A percentile compares a stretch with the other conserved stretches of the same genome.
phyloP scores from a whole-genome alignment of 768 basidiomycete species.

The Macrolepiota fuliginosa region DNA sequence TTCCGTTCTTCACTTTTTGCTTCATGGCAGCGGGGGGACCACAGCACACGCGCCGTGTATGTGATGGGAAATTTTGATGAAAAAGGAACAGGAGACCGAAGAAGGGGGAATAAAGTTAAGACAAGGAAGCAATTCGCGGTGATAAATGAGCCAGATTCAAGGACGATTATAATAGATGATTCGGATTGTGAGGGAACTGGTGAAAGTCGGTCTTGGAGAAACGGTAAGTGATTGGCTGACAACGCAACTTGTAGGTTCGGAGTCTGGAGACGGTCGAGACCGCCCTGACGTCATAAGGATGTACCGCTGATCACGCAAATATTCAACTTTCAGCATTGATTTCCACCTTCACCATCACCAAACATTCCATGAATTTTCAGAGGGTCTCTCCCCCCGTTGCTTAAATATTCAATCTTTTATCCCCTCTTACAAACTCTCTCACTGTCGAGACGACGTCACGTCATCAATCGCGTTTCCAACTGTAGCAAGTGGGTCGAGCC shows the following conservation, averaged over 20 bases:
- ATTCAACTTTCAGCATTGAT: too few relatives aligned
- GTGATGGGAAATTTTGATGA: conserved; percentile 4
- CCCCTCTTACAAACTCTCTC: too few relatives aligned
- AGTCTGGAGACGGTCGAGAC: neutral
- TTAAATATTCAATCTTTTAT: too few relatives aligned
- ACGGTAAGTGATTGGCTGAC: neutral
- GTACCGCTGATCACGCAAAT: neutral
- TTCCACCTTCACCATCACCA: too few relatives aligned
- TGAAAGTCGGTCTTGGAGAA: neutral
- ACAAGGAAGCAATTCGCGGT: neutral
- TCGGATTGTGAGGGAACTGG: neutral
- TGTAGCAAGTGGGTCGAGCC: too few relatives aligned
- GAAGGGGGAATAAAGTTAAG: conserved; percentile 3
- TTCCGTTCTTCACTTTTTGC: neutral
- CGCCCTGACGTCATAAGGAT: conserved; percentile 5
- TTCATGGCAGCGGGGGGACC: neutral
- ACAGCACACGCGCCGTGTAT: neutral
- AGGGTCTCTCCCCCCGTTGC: too few relatives aligned
- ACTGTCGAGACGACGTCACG: too few relatives aligned
- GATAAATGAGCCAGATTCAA: neutral
- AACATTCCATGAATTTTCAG: too few relatives aligned
- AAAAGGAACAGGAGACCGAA: neutral
- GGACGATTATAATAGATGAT: neutral
- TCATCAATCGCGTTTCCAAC: too few relatives aligned
- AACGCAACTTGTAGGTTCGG: neutral